Conservation (phyloP, 2,329 filamentous ascomycete species). For the Penicillium sp. region DNA sequence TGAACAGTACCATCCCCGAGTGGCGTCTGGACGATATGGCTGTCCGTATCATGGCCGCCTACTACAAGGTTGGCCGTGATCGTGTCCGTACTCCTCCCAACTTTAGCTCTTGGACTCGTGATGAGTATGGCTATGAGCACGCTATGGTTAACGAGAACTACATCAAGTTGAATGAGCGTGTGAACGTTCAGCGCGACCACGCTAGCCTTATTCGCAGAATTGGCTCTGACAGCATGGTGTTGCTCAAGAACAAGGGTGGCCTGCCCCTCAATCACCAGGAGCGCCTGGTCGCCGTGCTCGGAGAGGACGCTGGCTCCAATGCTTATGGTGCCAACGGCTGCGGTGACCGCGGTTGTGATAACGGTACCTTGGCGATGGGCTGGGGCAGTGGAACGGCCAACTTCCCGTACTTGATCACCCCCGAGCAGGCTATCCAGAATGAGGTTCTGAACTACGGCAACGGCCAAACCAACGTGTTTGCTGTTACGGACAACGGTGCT, state of each 20-base stretch:
- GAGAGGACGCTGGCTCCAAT: conserved; percentile 79
- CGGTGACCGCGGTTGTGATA: conserved; percentile 63
- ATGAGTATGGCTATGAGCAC: conserved; percentile 73
- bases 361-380: conserved; percentile 64
- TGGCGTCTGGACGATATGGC: conserved; percentile 92
- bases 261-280: conserved; percentile 77
- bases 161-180: conserved; percentile 73
- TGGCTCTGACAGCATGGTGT: conserved; percentile 77
- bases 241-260: conserved; percentile 80
- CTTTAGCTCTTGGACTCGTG: conserved; percentile 83
- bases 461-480: conserved; percentile 64
- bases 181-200: conserved; percentile 81
- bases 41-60: conserved; percentile 72
- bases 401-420: conserved; percentile 66
- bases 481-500: conserved; percentile 61
- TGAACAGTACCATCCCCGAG: conserved; percentile 86
- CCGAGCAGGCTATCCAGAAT: conserved; percentile 66
- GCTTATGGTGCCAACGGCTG: conserved; percentile 78
- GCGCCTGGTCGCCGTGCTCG: conserved; percentile 74
- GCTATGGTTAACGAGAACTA: conserved; percentile 59
- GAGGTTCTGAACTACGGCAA: conserved; percentile 58
- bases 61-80: conserved; percentile 65
- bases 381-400: conserved; percentile 64
- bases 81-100: conserved; percentile 62
- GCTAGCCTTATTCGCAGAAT: conserved; percentile 71